Conservation (phyloP, 176 grass and related monocot species). For the Thalia dealbata region DNA sequence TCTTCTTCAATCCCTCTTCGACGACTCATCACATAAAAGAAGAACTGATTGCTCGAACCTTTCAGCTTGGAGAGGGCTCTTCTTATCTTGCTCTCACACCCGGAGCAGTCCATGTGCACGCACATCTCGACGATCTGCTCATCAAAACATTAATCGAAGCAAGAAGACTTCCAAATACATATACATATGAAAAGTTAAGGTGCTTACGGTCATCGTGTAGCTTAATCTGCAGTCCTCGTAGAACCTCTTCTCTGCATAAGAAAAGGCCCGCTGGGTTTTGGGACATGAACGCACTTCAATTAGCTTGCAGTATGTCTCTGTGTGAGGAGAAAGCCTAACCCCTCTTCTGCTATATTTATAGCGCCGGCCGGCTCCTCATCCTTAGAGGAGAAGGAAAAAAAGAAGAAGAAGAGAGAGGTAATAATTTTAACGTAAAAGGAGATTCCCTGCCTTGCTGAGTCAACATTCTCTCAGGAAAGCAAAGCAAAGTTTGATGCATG, state of each 20-base stretch:
- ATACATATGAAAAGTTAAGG: no score
- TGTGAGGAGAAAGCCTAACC: neutral
- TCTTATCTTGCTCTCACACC: slow-evolving; percentile 63
- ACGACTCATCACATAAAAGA: no score
- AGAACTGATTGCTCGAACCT: slow-evolving; percentile 19
- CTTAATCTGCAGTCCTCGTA: neutral
- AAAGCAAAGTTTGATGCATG: no score
- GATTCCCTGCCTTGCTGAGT: no score
- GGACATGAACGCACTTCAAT: no score
- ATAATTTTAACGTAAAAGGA: no score
- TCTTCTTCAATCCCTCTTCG: neutral
- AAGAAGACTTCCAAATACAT: no score
- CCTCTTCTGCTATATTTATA: neutral
- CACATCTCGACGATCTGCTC: slow-evolving; percentile 63
- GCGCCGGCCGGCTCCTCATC: neutral
- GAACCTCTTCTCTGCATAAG: neutral
- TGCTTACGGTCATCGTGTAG: neutral
- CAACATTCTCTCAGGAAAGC: no score
- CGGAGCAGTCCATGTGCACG: slow-evolving; percentile 65
- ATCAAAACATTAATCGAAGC: neutral
- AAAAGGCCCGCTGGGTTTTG: neutral
- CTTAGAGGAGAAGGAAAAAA: neutral
- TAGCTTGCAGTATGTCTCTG: neutral
- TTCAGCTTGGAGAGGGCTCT: slow-evolving; percentile 43
- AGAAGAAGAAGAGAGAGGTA: neutral